These are phyloP conservation scores for Pachysolen tannophilus DNA, from an alignment of 805 yeast genomes.

Conservation along the genomic window DNA sequence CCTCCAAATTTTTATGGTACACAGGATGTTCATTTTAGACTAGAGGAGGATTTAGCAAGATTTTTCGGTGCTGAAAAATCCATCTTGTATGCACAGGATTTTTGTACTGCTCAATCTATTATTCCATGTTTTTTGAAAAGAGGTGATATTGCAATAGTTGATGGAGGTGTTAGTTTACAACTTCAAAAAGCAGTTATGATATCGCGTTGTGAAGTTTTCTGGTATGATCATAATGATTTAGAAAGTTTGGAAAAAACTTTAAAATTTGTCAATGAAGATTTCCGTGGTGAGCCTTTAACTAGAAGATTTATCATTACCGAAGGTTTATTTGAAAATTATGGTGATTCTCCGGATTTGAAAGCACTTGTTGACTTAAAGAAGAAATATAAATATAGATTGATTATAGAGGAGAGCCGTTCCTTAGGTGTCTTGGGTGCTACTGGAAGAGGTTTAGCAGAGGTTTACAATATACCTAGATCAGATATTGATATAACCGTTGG, in stretches of 20 bases:
- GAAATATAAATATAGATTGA: slow-evolving; percentile 76
- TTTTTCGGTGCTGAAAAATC: slow-evolving; percentile 74
- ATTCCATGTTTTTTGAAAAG: slow-evolving; percentile 91
- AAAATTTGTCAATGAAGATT: slow-evolving; percentile 48
- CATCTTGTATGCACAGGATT: slow-evolving; percentile 89
- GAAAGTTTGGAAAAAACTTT: slow-evolving; percentile 69
- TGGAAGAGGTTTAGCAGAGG: slow-evolving; percentile 84
- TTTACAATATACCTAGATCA: slow-evolving; percentile 54
- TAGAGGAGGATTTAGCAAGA: slow-evolving; percentile 66
- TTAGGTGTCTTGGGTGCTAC: slow-evolving; percentile 78
- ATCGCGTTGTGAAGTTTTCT: slow-evolving; percentile 77
- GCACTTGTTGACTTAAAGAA: slow-evolving; percentile 66
- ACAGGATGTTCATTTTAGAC: slow-evolving; percentile 79
- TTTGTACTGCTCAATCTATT: slow-evolving; percentile 78
- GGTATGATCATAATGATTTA: slow-evolving; percentile 85
- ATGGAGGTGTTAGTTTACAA: slow-evolving; percentile 64
- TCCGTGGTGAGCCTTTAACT: slow-evolving; percentile 68
- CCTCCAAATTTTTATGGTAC: slow-evolving; percentile 97
- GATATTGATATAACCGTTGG: slow-evolving; percentile 85
- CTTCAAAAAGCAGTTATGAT: slow-evolving; percentile 84
- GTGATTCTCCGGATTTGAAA: slow-evolving; percentile 70
- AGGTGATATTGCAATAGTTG: slow-evolving; percentile 89
- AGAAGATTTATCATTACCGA: slow-evolving; percentile 90
- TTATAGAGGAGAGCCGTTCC: slow-evolving; percentile 82
- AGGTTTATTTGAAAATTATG: slow-evolving; percentile 75